Base-by-base conservation (phyloP, 306 rosid genomes). In the Lathyrus oleraceus region DNA sequence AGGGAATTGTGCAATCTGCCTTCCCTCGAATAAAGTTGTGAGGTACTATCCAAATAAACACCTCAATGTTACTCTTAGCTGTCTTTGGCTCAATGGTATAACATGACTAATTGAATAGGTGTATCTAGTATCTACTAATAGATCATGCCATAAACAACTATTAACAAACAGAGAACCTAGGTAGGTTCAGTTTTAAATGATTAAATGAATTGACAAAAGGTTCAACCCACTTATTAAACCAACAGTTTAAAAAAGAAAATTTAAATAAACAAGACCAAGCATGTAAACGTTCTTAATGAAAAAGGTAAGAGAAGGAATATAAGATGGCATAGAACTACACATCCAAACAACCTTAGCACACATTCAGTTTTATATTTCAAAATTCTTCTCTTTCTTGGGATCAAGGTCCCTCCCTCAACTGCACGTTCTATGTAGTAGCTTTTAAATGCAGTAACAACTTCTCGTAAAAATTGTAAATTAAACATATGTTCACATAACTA, bases 121-220 rank as follows among this genome's bases (percentile, higher is more conserved):
- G 30, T 21, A 69, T 53, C 67, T 52, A 70, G 32, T 36, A 69
- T 53, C 67, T 52, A 70, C 20, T 49, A 17, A 76, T 14, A 70
- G 51, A 70, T 19, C 42, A 40, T 19, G 54, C 40, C 27, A 43
- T 56, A 61, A 69, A 32, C 12, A 30, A 12, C 16, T 32, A 44
- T 44, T 44, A 53, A n/a, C 23, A 48, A 14, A 54, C 14, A 20
- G 32, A 52, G n/a, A 70, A 35, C 17, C 62, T 47, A 71, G 56
- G 57, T 8, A 16, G 25, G 56, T 21, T 25, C 13, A 40, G 45
- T 45, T 65, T 64, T 6, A 12, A 64, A 52, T 17, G 45, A 17
- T 27, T 8, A 65, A 54, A 28, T 40, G 6, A 13, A 12, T 28
- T 8, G 3, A 11, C 6, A 38, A 54, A 17, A 30, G 62, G 28